These are phyloP conservation scores for Neurospora sublineolata DNA, from an alignment of 495 filamentous ascomycete genomes.

Conservation along the genomic window DNA sequence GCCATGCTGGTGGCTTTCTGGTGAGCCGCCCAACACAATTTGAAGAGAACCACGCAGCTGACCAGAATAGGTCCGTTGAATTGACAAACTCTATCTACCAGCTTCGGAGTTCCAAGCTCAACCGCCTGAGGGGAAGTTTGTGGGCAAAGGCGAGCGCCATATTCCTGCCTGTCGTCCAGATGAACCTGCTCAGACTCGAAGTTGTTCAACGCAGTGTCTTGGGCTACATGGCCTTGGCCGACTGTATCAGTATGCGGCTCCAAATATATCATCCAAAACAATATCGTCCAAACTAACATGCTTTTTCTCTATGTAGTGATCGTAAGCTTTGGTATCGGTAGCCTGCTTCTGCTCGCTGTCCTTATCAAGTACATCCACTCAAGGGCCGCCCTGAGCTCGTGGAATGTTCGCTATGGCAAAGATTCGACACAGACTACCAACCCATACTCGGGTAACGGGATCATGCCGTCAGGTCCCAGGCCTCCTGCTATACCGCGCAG, in stretches of 20 bases:
- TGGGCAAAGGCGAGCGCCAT: constrained; percentile 26
- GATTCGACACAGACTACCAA: constrained; percentile 7
- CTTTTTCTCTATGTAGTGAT: constrained; percentile 25
- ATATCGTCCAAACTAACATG: not conserved
- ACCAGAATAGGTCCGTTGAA: constrained; percentile 25
- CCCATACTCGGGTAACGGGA: not conserved
- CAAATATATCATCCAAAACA: not conserved
- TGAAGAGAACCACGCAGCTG: not conserved
- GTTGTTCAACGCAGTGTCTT: constrained; percentile 16
- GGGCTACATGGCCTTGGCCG: constrained; percentile 29
- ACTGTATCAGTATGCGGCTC: constrained; percentile 27
- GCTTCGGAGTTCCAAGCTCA: constrained; percentile 8
- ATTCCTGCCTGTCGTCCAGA: constrained; percentile 24
- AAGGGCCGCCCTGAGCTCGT: constrained; percentile 25
- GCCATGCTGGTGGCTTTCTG: constrained; percentile 36
- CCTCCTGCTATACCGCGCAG: constrained; percentile 1
- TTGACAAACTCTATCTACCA: constrained; percentile 29
- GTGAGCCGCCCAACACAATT: constrained; percentile 10
- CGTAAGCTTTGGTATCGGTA: constrained; percentile 27
- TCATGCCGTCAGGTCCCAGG: not conserved
- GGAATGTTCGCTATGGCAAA: constrained; percentile 26
- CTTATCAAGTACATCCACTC: constrained; percentile 36
- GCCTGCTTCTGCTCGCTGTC: constrained; percentile 29
- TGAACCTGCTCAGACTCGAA: constrained; percentile 25
- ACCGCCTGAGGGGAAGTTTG: constrained; percentile 17